Evolutionary conservation across 75 land plant species (phyloP), one percentile per base, ranked within the genome.

Genomic region (Adiantum capillusveneris): DNA sequence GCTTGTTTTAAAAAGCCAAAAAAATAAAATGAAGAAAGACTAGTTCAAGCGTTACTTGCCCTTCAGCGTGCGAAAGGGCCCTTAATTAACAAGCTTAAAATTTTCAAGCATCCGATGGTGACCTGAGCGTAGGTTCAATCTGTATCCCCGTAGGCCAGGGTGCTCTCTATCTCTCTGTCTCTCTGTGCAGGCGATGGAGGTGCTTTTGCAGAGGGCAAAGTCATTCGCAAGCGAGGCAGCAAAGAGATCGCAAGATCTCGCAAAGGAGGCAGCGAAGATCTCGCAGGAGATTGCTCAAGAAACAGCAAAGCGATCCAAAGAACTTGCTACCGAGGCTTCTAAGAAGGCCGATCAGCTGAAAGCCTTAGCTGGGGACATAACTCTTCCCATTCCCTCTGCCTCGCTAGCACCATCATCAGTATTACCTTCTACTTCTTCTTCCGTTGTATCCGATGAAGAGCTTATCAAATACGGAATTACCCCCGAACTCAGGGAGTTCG

Each of bases 401-500:
- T 5, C 26, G 28, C 34, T 58, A 6, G 37, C 55, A 13, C 29
- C 55, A 6, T n/a, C 53, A 13, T 45, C 25, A 36, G 37, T 19
- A 41, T 31, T 42, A 34, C 37, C 57, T 42, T 21, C 39, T 11
- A 11, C 31, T 1, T 31, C 25, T 18, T 49, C 68, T 9, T 31
- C 62, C 0, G 60, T 18, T 13, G 43, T 57, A 34, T 16, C 29
- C 12, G 36, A 37, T 21, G 26, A 60, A 61, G 83, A 90, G 54
- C 81, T 87, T 17, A 69, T 68, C 65, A 67, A 19, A 43, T 90
- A 81, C 28, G 96, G 92, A 17, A 71, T 90, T 31, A 87, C 85
- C 0, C 82, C 90, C 3, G 96, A 90, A 63, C 73, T 90, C 41
- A 44, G 79, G 57, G 92, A 86, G 71, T 86, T 84, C 59, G 92